phyloP scores from a whole-genome alignment of 768 basidiomycete genomes.

The Tricholoma bakamatsutake region DNA sequence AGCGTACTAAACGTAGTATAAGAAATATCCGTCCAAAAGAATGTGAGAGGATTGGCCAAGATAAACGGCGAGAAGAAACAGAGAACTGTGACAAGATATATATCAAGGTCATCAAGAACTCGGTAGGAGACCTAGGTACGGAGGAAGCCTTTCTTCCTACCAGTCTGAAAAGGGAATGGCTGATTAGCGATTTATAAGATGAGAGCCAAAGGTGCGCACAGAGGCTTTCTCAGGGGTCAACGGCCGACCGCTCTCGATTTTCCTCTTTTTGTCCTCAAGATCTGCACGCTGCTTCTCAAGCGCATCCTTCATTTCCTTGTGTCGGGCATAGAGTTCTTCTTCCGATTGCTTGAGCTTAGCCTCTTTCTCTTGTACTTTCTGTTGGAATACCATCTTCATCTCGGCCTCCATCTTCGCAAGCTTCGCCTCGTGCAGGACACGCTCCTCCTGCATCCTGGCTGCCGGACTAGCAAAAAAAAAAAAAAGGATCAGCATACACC shows the following conservation, averaged over 20 bases:
- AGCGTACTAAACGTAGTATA: conserved; percentile 46
- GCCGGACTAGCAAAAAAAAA: conserved; percentile 63
- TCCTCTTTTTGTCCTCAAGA: conserved; percentile 97
- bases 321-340: conserved; percentile 97
- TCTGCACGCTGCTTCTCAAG: conserved; percentile 94
- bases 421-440: conserved; percentile 93
- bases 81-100: conserved; percentile 35
- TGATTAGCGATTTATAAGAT: conserved; percentile 12
- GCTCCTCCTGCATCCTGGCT: conserved; percentile 93
- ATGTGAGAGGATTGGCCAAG: conserved; percentile 53
- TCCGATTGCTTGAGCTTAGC: conserved; percentile 98
- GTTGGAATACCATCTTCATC: conserved; percentile 99
- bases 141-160: conserved; percentile 73
- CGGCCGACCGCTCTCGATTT: conserved; percentile 90
- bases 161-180: conserved; percentile 33
- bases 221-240: conserved; percentile 91
- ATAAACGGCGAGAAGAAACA: conserved; percentile 33
- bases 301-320: conserved; percentile 99
- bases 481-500: conserved; percentile 12
- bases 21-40: conserved; percentile 55
- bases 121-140: conserved; percentile 40
- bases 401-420: conserved; percentile 99
- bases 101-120: conserved; percentile 19
- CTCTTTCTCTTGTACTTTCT: conserved; percentile 99
- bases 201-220: conserved; percentile 37